A percentile compares a stretch with the other conserved stretches of the same genome.
Conservation (phyloP, 1,284 basidiomycete species). For the Mycena sp. region DNA sequence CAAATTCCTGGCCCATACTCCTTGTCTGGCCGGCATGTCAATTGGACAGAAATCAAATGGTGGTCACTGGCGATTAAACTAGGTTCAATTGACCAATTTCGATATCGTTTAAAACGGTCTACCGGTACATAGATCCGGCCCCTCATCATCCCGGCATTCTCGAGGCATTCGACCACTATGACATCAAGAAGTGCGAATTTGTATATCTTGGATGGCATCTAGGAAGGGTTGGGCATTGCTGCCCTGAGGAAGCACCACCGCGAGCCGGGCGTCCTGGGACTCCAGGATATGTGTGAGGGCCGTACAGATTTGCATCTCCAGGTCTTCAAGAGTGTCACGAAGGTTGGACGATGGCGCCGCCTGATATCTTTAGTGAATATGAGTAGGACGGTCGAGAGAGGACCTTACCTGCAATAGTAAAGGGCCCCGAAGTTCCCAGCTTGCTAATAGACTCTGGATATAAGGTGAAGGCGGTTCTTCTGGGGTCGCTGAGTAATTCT, state of each 20-base stretch:
- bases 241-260: background rate
- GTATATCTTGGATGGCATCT: background rate
- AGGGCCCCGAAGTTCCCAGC: background rate
- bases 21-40: no score
- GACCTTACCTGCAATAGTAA: background rate
- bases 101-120: no score
- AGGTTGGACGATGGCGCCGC: constrained; percentile 68
- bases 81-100: no score
- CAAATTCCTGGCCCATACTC: no score
- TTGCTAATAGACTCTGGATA: constrained; percentile 57
- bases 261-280: background rate
- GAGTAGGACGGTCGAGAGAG: background rate
- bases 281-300: background rate
- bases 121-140: no score
- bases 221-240: background rate
- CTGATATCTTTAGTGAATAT: constrained; percentile 62
- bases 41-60: no score
- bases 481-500: no score
- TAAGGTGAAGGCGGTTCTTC: no score
- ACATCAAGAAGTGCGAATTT: no score
- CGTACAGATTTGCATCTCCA: background rate
- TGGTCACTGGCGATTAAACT: no score
- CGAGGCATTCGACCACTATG: no score
- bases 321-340: background rate
- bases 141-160: no score